Conservation (phyloP, 2,329 filamentous ascomycete genomes). For the Pestalotiopsis fici region DNA sequence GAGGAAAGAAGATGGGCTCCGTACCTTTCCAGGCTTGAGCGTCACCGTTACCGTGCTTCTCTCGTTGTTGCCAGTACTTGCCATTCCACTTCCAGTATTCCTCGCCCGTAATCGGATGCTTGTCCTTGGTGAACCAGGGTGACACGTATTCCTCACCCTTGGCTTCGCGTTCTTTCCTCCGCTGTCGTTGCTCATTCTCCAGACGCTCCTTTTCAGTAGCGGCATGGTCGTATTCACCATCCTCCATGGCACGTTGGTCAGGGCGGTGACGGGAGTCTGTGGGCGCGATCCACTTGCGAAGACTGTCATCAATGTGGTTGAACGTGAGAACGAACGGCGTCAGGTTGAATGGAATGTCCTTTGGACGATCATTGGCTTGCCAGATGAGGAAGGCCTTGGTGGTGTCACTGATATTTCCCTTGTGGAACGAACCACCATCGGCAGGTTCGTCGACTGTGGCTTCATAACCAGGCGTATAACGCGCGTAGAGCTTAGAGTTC, state of each 20-base stretch:
- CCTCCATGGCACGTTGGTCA: conserved; percentile 97
- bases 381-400: conserved; percentile 86
- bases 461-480: conserved; percentile 88
- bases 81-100: conserved; percentile 88
- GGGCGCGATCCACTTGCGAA: conserved; percentile 77
- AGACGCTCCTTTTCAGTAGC: conserved; percentile 92
- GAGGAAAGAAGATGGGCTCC: conserved; percentile 66
- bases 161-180: conserved; percentile 71
- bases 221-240: conserved; percentile 93
- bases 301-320: conserved; percentile 86
- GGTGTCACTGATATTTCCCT: conserved; percentile 61
- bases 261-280: conserved; percentile 92
- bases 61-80: conserved; percentile 80
- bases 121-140: conserved; percentile 78
- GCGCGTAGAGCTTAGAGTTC: conserved; percentile 97
- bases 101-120: conserved; percentile 80
- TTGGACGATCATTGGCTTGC: conserved; percentile 81
- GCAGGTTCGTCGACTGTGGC: conserved; percentile 64
- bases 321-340: conserved; percentile 95
- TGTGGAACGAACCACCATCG: conserved; percentile 38
- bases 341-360: conserved; percentile 91
- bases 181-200: conserved; percentile 85
- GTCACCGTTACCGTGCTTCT: conserved; percentile 64
- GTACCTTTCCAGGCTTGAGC: conserved; percentile 65
- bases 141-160: conserved; percentile 80